Base-by-base conservation (phyloP, 257 asterid species). In the Capsicum rhomboideum region DNA sequence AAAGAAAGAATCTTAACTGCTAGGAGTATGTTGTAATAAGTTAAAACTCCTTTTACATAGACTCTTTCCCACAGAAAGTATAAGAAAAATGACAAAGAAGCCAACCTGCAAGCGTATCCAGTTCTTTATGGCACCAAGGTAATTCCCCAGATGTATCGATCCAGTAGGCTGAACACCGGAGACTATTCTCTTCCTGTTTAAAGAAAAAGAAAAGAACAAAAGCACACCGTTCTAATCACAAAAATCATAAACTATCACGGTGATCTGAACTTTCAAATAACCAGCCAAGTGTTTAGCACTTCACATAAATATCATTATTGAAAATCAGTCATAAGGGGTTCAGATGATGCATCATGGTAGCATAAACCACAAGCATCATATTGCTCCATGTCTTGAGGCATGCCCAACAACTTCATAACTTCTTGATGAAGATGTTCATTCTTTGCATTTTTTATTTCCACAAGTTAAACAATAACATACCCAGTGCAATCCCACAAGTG, bases 161-260 rank as follows among this genome's bases (percentile, higher is more conserved):
- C 99, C 98, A n/a, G 99, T 97, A 80, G 99, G 99, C 94, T 97
- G 99, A 80, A 95, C 97, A 86, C 99, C 99, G 44, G 99, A 97
- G 81, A 97, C 99, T 82, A 97, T 88, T 90, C 99, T 93, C 88
- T 97, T 97, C 95, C 98, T 95, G 91, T 78, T 82, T 20, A 63
- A 77, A 26, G 21, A 8, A 75, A 72, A 44, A 58, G 63, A 0
- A 11, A 42, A 66, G 4, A 71, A 71, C 9, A 50, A 77, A 77
- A 50, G 10, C n/a, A 26, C 16, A 77, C 28, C 6, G 0, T 77
- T 9, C 10, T 28, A 50, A 77, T 77, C 46, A 50, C n/a, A 10
- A 77, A 50, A 50, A 77, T 77, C 82, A 77, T 50, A 50, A 17
- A 77, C 63, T 49, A 77, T 26, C 81, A 49, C 0, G 21, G 26